phyloP scores from a whole-genome alignment of 305 asterid genomes.

The Solanum chacoense region DNA sequence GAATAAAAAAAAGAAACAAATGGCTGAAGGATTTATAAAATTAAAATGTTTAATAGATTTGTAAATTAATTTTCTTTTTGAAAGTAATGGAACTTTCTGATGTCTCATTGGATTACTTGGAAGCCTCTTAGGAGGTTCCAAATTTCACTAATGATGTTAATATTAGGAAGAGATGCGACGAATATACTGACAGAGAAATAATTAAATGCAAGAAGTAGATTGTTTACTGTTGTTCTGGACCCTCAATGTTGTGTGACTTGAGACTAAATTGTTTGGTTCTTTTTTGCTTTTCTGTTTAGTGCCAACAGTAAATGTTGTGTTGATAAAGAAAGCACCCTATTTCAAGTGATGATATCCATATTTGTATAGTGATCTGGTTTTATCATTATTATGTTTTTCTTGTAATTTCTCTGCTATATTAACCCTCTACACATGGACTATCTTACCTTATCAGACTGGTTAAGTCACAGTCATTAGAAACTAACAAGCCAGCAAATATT shows the following conservation, averaged over 20 bases:
- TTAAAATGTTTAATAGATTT: not conserved
- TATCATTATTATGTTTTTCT: too few relatives aligned
- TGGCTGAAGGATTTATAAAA: not conserved
- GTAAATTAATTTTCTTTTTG: not conserved
- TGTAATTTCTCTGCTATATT: not conserved
- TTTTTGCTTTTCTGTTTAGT: not conserved
- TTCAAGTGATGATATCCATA: not conserved
- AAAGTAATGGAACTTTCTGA: not conserved
- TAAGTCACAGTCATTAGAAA: not conserved
- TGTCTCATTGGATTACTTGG: not conserved
- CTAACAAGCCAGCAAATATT: not conserved
- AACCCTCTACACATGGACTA: not conserved
- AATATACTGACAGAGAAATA: not conserved
- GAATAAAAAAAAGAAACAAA: too few relatives aligned
- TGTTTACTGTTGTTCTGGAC: not conserved
- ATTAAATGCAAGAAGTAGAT: not conserved
- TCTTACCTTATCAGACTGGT: not conserved
- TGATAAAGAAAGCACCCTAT: not conserved
- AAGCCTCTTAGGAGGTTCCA: not conserved
- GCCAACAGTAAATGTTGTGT: not conserved
- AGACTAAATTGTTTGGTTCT: not conserved
- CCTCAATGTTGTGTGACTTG: not conserved
- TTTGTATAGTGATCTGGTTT: not conserved
- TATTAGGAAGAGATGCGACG: not conserved
- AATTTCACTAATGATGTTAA: not conserved